Evolutionary conservation across 208 protist species (phyloP), one percentile per base, ranked within the genome.

Genomic region (Trypanosoma lewisi): DNA sequence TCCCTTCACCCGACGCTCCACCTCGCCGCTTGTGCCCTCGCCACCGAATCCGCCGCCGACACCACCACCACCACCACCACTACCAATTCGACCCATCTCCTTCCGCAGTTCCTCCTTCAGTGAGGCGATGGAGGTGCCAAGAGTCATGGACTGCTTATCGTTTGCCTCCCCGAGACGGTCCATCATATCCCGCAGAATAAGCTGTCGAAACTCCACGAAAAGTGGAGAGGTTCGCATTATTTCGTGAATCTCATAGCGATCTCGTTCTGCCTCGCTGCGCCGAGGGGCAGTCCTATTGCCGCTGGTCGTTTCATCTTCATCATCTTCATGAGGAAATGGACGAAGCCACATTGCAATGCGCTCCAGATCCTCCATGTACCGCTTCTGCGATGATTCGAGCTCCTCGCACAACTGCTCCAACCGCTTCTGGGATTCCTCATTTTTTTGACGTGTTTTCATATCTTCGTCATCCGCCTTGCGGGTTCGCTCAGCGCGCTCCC

Each of bases 121-220:
- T 23, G 73, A 50, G 0, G 71, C 56, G 7, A 89, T 59, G 4
- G 68, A 47, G 39, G 58, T 73, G 31, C 73, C 80, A 11, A 90
- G 65, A 19, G 83, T 80, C 60, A 77, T 79, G 17, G 78, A 70
- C 50, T 92, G 82, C 49, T 78, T 27, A 4, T 87, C 77, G 2
- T 78, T 66, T 9, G 73, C 67, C 12, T 79, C 72, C 3, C 57
- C 69, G 2, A 90, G 42, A 27, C 88, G 82, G 27, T 91, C 83
- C 5, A 69, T 63, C 34, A 95, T 28, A 57, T 95, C 88, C 39
- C 79, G 75, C 21, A 92, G 63, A 0, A 95, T 45, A 21, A 88
- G 55, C 14, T 78, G 82, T 2, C 88, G 83, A 31, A 95, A 78
- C 19, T 85, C 80, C 7, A 95, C 67, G 41, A 95, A 70, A 2